phyloP scores from a whole-genome alignment of 805 yeast genomes.

The Blastobotrys mokoenaii region DNA sequence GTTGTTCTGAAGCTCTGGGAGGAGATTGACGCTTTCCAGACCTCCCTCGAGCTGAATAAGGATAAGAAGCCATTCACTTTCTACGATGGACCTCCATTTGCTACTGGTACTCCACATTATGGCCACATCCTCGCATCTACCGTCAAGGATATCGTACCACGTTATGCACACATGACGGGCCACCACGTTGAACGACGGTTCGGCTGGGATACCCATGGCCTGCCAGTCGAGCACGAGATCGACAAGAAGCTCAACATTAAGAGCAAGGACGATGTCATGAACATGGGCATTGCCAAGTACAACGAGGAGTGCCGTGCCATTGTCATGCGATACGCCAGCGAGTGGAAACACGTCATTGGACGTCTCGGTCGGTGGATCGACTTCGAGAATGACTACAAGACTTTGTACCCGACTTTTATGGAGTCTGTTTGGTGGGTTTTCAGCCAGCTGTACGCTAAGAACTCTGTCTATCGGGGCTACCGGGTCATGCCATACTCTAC shows the following conservation, averaged over 20 bases:
- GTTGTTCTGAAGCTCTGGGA: constrained; percentile 74
- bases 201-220: constrained; percentile 99
- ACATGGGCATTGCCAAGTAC: constrained; percentile 88
- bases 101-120: constrained; percentile 98
- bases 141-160: constrained; percentile 92
- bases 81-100: constrained; percentile 99
- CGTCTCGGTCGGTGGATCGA: constrained; percentile 99
- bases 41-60: constrained; percentile 71
- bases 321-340: constrained; percentile 94
- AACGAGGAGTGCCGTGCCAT: constrained; percentile 92
- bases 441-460: constrained; percentile 76
- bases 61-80: constrained; percentile 84
- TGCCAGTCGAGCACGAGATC: constrained; percentile 96
- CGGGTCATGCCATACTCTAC: constrained; percentile 99
- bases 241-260: constrained; percentile 94
- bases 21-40: constrained; percentile 89
- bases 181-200: constrained; percentile 93
- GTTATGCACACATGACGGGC: constrained; percentile 98
- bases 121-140: constrained; percentile 97
- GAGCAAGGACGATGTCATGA: constrained; percentile 90
- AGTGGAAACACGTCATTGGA: constrained; percentile 89
- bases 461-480: constrained; percentile 86
- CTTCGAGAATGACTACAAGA: constrained; percentile 96
- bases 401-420: constrained; percentile 92
- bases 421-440: constrained; percentile 99